Evolutionary conservation across 1,284 basidiomycete species (phyloP), one percentile per base, ranked within the genome.

Genomic region (Ustilago sp.): DNA sequence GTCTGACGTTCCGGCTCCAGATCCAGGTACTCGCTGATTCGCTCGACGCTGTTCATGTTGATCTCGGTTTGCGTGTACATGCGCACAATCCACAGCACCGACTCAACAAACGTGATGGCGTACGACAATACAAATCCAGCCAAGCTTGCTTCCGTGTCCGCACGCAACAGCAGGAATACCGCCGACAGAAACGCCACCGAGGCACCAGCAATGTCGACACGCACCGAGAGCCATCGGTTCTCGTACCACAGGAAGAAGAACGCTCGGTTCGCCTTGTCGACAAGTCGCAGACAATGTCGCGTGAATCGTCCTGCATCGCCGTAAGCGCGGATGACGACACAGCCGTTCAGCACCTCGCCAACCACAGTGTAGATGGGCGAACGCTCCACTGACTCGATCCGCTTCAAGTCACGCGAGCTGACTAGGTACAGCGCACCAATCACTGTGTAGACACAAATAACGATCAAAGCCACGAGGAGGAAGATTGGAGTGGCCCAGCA

Each of bases 321-420:
- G 87, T 95, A 97, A 0, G 94, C 95, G 55, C 94, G 90, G 43
- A 96, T 93, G n/a, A 92, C 92, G 51, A 93, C 88, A 56, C 94
- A 91, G 23, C 93, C 93, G 59, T 88, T 89, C 43, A 94, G 88
- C 13, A 94, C 88, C 83, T 95, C 93, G 70, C 82, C 81, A 13
- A 84, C 76, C 38, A 84, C 77, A 4, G 84, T 85, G 68, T 83
- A 83, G 69, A 86, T 81, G 11, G 85, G 85, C 59, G 84, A 85
- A 39, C 85, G 80, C 41, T 77, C 75, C 39, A 85, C 80, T 47
- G 82, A 84, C 71, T 86, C 84, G 74, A 85, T 80, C 8, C 84
- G 74, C 72, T 86, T 86, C 47, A 85, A 68, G 62, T 85, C 85
- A 55, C 85, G 80, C 41, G 84, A 83, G 34, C 81, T 83, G 38